Conservation (phyloP, 2,329 filamentous ascomycete genomes). For the Exophiala bonariae region DNA sequence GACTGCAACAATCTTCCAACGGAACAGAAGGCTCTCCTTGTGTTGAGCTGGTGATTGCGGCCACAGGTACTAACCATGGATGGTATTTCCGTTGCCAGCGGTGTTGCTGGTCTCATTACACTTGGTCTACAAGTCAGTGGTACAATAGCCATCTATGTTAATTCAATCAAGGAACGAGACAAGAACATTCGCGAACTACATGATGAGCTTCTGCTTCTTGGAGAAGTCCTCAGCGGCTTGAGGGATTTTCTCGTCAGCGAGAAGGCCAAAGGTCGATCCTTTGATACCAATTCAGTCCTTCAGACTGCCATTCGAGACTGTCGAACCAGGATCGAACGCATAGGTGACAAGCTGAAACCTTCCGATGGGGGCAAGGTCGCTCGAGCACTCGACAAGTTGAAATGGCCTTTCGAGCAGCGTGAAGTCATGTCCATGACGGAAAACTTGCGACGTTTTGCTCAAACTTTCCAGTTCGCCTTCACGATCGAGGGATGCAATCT, state of each 20-base stretch:
- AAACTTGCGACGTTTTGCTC: slow-evolving; percentile 20
- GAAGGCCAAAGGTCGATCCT: slow-evolving; percentile 11
- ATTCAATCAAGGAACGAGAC: slow-evolving; percentile 23
- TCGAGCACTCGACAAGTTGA: slow-evolving; percentile 23
- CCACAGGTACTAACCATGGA: slow-evolving; percentile 10
- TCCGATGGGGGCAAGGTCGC: slow-evolving; percentile 16
- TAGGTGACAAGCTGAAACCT: slow-evolving; percentile 23
- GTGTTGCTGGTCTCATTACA: slow-evolving; percentile 26
- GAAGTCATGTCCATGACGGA: slow-evolving; percentile 25
- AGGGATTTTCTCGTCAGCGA: slow-evolving; percentile 22
- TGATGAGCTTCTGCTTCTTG: slow-evolving; percentile 23
- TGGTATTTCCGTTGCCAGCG: slow-evolving; percentile 23
- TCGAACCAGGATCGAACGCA: slow-evolving; percentile 23
- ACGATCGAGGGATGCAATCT: slow-evolving; percentile 24
- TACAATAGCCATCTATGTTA: slow-evolving; percentile 21
- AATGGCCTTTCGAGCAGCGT: slow-evolving; percentile 28
- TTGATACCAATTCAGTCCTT: slow-evolving; percentile 24
- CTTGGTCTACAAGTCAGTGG: slow-evolving; percentile 20
- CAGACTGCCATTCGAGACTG: slow-evolving; percentile 23
- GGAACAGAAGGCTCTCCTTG: too few relatives aligned
- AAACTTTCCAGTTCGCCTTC: slow-evolving; percentile 27
- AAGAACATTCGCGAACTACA: slow-evolving; percentile 26
- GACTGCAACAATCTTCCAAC: too few relatives aligned
- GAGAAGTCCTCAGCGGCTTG: slow-evolving; percentile 23
- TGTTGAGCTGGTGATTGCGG: too few relatives aligned